A percentile compares a stretch with the other conserved stretches of the same genome.
Evolutionary conservation across 164 flowering plant genomes (phyloP).

Genomic region (Paratinospora sagittata): DNA sequence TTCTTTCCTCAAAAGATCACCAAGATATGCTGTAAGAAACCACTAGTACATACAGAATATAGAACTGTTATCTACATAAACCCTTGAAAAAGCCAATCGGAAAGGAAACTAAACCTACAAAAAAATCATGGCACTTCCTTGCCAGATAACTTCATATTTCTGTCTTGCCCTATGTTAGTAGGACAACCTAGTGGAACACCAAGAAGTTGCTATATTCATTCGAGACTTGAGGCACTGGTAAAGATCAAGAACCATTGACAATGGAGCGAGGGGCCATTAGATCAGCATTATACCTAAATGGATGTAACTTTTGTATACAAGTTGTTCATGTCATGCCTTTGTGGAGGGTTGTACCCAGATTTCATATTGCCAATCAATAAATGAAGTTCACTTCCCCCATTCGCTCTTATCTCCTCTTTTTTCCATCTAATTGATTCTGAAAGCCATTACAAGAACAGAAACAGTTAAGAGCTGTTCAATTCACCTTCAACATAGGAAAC

Average conservation of each 20-base stretch:
- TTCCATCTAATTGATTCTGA: not conserved
- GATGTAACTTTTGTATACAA: not conserved
- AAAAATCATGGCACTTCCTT: not conserved
- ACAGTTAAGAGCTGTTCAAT: not conserved
- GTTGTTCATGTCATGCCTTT: not conserved
- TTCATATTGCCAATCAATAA: not conserved
- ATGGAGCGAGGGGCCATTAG: not conserved
- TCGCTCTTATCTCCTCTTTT: not conserved
- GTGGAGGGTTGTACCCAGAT: not conserved
- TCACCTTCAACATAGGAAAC: too few relatives aligned
- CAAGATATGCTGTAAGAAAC: not conserved
- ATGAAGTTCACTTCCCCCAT: not conserved
- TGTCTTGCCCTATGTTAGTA: not conserved
- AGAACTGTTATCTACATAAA: not conserved
- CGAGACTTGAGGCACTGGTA: not conserved
- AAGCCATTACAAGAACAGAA: not conserved
- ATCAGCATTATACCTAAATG: not conserved
- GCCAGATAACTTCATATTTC: not conserved
- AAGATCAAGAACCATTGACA: not conserved
- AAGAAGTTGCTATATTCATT: not conserved
- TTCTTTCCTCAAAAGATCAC: not conserved
- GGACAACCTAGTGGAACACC: not conserved
- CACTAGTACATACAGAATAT: not conserved
- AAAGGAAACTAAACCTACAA: slow-evolving; percentile 2
- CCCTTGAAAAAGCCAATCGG: not conserved